Conservation (phyloP, 1,139 yeast genomes). For the Pichia cactophila region DNA sequence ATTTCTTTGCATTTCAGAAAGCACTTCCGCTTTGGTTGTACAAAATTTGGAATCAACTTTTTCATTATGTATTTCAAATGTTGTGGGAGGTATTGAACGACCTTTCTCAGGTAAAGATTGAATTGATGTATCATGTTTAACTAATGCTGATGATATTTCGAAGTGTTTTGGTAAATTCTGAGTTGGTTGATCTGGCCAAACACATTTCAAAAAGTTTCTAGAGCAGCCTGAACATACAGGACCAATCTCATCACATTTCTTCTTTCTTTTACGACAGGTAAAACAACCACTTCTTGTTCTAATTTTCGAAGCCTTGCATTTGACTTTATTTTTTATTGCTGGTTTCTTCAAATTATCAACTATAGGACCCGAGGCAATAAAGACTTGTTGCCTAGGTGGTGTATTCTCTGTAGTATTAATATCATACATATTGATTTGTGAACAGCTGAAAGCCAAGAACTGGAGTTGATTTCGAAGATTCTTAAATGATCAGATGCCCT, state of each 20-base stretch:
- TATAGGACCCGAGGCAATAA: neutral
- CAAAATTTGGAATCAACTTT: neutral
- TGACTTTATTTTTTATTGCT: neutral
- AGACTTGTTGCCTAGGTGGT: neutral
- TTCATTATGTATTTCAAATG: neutral
- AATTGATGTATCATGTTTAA: neutral
- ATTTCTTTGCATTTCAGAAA: neutral
- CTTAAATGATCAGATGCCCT: neutral
- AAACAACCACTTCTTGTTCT: constrained; percentile 40
- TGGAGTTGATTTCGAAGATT: neutral
- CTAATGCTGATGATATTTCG: constrained; percentile 22
- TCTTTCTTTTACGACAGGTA: constrained; percentile 41
- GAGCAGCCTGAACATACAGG: constrained; percentile 36
- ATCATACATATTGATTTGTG: neutral
- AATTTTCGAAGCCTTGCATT: constrained; percentile 16
- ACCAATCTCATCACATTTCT: constrained; percentile 40
- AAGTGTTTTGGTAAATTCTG: constrained; percentile 31
- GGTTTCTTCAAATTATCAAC: neutral
- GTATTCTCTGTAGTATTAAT: neutral
- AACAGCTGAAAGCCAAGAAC: neutral
- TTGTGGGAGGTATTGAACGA: neutral
- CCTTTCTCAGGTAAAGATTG: neutral
- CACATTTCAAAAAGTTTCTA: constrained; percentile 34
- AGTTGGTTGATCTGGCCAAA: constrained; percentile 32
- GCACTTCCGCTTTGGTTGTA: neutral